A percentile compares a stretch with the other conserved stretches of the same genome.
phyloP scores from a whole-genome alignment of 305 asterid species.

The Fraxinus angustifolia region DNA sequence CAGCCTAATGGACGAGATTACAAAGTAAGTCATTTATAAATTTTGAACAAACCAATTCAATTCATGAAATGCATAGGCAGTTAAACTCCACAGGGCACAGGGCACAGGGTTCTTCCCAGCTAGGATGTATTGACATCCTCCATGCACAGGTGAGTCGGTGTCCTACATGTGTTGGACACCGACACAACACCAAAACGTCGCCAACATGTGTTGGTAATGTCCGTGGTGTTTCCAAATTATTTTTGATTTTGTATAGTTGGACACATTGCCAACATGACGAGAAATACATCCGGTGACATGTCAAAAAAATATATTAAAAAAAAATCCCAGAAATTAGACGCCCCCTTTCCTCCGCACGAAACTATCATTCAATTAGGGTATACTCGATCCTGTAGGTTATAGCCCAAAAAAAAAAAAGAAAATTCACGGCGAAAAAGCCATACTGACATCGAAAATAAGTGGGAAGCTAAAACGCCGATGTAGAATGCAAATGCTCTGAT shows the following conservation, averaged over 20 bases:
- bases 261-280: not conserved
- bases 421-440: conserved; percentile 7
- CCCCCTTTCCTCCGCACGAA: not conserved
- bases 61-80: not conserved
- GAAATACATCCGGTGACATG: not conserved
- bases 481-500: conserved; percentile 16
- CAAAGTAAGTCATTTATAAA: not conserved
- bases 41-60: not conserved
- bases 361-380: not conserved
- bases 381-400: not conserved
- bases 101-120: not conserved
- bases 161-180: not conserved
- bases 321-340: not conserved
- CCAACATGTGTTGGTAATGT: not conserved
- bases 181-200: not conserved
- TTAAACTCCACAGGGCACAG: not conserved
- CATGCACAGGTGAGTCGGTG: not conserved
- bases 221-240: not conserved
- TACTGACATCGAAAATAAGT: conserved; percentile 8
- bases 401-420: not conserved
- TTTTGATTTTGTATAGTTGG: not conserved
- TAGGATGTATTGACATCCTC: not conserved
- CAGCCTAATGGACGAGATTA: not conserved
- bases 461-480: not conserved
- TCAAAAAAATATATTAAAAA: not conserved